phyloP scores from a whole-genome alignment of 352 stramenopile genomes.

The Phytophthora megakarya region DNA sequence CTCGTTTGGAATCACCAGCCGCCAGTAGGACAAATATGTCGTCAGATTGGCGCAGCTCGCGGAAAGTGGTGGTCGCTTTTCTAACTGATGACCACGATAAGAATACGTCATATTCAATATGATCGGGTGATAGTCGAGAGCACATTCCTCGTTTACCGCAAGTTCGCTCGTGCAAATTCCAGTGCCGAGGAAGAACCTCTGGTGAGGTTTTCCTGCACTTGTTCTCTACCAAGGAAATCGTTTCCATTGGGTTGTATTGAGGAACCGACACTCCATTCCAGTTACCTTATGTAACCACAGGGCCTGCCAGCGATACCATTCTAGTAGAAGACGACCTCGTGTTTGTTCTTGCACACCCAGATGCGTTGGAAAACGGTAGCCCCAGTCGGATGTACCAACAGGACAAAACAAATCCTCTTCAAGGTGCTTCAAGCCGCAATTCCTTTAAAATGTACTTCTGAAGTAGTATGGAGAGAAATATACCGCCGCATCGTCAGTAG shows the following conservation, averaged over 20 bases:
- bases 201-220: constrained; percentile 61
- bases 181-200: constrained; percentile 50
- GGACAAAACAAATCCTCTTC: constrained; percentile 2
- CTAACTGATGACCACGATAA: constrained; percentile 57
- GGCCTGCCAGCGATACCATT: constrained; percentile 48
- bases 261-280: constrained; percentile 39
- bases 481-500: neutral
- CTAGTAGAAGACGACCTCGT: constrained; percentile 58
- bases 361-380: constrained; percentile 20
- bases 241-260: constrained; percentile 62
- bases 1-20: constrained; percentile 52
- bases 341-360: constrained; percentile 62
- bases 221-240: constrained; percentile 44
- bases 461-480: constrained; percentile 3
- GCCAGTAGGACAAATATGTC: constrained; percentile 70
- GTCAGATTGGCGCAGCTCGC: constrained; percentile 44
- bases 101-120: too few relatives aligned
- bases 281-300: constrained; percentile 63
- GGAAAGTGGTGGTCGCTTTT: constrained; percentile 23
- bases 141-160: constrained; percentile 17
- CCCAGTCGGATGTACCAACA: neutral
- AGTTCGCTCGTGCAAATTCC: constrained; percentile 65
- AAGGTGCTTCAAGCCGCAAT: constrained; percentile 6
- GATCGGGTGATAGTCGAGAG: constrained; percentile 50
- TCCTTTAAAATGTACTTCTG: constrained; percentile 24